A percentile compares a stretch with the other conserved stretches of the same genome.
These are phyloP conservation scores for Akebia trifoliata DNA, from an alignment of 164 flowering plant species.

Conservation along the genomic window DNA sequence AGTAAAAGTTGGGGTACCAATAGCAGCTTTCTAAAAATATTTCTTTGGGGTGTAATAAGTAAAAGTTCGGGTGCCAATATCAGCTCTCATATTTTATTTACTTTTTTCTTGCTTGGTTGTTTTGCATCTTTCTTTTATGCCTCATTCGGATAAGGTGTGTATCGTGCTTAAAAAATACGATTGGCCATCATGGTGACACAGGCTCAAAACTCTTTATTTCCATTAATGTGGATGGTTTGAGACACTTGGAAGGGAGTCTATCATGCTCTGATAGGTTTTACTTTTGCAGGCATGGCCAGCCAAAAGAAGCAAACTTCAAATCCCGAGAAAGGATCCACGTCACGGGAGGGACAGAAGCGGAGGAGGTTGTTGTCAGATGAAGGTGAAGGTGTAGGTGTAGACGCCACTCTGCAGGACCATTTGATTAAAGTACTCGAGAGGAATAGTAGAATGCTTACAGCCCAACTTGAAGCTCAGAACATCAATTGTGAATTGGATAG, in stretches of 20 bases:
- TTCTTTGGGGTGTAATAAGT: too few species aligned
- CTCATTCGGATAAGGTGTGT: too few species aligned
- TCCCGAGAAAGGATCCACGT: conserved; percentile 47
- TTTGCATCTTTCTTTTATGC: too few species aligned
- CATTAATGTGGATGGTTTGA: background rate
- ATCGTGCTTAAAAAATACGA: too few species aligned
- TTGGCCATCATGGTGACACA: too few species aligned
- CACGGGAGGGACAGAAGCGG: conserved; percentile 56
- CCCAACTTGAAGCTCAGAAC: conserved; percentile 75
- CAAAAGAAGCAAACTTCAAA: conserved; percentile 38
- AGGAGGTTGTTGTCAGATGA: conserved; percentile 38
- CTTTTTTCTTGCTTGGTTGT: too few species aligned
- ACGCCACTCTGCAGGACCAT: conserved; percentile 35
- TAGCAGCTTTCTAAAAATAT: too few species aligned
- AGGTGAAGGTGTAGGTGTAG: conserved; percentile 27
- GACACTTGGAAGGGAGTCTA: background rate
- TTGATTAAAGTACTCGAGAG: conserved; percentile 56
- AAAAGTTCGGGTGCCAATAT: too few species aligned
- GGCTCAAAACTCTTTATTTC: background rate
- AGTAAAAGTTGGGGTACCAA: too few species aligned
- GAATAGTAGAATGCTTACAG: conserved; percentile 50
- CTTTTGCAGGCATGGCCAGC: conserved; percentile 30
- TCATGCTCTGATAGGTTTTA: background rate
- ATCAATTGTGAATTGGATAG: conserved; percentile 48
- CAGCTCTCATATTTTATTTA: too few species aligned